phyloP scores from a whole-genome alignment of 208 protist species.

The Tetramitus jugosus region DNA sequence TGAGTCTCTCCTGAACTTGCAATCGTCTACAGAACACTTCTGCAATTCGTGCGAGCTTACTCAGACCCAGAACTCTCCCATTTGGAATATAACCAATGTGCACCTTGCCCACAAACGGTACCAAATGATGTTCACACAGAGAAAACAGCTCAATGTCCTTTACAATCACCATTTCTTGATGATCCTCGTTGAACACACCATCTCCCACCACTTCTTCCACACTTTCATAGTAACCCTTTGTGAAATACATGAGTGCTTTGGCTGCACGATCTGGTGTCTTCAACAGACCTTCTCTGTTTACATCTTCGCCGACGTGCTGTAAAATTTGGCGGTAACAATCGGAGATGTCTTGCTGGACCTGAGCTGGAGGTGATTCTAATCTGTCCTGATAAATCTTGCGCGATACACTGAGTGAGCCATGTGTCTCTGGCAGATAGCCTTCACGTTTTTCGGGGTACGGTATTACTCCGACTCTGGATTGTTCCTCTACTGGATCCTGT shows the following conservation, averaged over 20 bases:
- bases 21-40: conserved; percentile 56
- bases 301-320: not conserved
- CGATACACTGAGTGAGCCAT: no score
- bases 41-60: conserved; percentile 66
- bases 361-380: no score
- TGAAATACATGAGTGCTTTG: conserved; percentile 67
- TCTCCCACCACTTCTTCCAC: not conserved
- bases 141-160: conserved; percentile 70
- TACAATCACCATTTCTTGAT: conserved; percentile 58
- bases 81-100: conserved; percentile 76
- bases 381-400: no score
- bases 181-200: not conserved
- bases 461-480: no score
- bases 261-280: conserved; percentile 58
- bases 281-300: conserved; percentile 40
- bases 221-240: conserved; percentile 50
- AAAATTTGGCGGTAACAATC: no score
- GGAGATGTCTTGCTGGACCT: no score
- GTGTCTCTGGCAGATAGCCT: no score
- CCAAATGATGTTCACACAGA: conserved; percentile 76
- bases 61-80: conserved; percentile 62
- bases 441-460: no score
- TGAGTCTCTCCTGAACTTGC: conserved; percentile 62
- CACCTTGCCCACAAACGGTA: conserved; percentile 62
- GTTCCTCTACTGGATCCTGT: no score